Percentiles rank a stretch among this genome's conserved stretches.
phyloP scores from a whole-genome alignment of 768 basidiomycete genomes.

The Dioszegia aurantiaca region DNA sequence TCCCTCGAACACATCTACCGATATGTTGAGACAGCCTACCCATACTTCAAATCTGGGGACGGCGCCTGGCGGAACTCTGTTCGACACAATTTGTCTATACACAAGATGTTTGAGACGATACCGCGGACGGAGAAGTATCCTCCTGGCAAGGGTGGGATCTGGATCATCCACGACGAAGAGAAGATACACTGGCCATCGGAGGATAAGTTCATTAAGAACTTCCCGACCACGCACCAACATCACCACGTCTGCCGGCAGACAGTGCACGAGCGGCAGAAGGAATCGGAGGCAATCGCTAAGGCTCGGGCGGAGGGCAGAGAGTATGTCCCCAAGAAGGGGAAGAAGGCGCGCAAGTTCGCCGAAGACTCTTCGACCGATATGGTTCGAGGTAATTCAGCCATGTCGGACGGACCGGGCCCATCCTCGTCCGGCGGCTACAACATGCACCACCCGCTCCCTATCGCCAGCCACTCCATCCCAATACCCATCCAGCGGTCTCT shows the following conservation, averaged over 20 bases:
- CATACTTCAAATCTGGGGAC: slow-evolving; percentile 87
- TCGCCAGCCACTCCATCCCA: background rate
- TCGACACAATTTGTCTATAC: slow-evolving; percentile 91
- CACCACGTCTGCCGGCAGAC: slow-evolving; percentile 40
- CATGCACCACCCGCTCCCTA: background rate
- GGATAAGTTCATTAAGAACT: slow-evolving; percentile 48
- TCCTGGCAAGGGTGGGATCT: slow-evolving; percentile 46
- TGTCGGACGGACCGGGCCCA: slow-evolving; percentile 5
- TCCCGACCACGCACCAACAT: slow-evolving; percentile 38
- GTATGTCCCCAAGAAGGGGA: slow-evolving; percentile 47
- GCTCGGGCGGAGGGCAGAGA: slow-evolving; percentile 35
- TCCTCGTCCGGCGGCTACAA: background rate
- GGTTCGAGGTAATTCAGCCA: background rate
- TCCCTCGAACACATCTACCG: slow-evolving; percentile 95
- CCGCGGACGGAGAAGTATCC: slow-evolving; percentile 56
- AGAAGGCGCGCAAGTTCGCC: slow-evolving; percentile 38
- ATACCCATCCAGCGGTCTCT: background rate
- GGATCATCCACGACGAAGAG: slow-evolving; percentile 46
- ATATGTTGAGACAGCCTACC: slow-evolving; percentile 90
- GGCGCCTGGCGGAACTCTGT: slow-evolving; percentile 98
- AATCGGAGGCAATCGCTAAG: slow-evolving; percentile 40
- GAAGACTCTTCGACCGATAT: slow-evolving; percentile 4
- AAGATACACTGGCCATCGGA: slow-evolving; percentile 43
- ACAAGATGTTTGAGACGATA: slow-evolving; percentile 81
- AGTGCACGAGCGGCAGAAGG: slow-evolving; percentile 37